phyloP scores from a whole-genome alignment of 2,329 filamentous ascomycete genomes.

The Coniochaeta sp. region DNA sequence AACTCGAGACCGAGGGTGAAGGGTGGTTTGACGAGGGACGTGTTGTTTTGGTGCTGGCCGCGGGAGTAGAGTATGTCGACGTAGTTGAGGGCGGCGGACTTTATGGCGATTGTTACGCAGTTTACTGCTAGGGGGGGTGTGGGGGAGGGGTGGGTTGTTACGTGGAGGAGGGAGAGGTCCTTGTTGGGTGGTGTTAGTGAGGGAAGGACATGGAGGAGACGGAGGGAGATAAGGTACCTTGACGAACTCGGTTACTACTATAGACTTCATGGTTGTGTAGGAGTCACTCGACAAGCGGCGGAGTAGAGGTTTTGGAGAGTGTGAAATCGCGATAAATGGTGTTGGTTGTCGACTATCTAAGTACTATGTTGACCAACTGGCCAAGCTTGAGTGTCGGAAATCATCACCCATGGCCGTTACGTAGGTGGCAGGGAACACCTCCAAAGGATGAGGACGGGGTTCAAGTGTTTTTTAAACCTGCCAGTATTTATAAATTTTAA shows the following conservation, averaged over 20 bases:
- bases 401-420: neutral
- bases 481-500: too few species aligned
- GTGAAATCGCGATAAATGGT: too few species aligned
- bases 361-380: too few species aligned
- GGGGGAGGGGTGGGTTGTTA: neutral
- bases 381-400: neutral
- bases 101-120: constrained; percentile 23
- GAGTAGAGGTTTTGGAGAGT: too few species aligned
- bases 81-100: constrained; percentile 51
- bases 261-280: neutral
- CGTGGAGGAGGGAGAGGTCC: neutral
- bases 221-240: neutral
- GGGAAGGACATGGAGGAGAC: too few species aligned
- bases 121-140: neutral
- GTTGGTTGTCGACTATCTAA: too few species aligned
- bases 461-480: too few species aligned
- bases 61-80: constrained; percentile 53
- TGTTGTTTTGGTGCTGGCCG: constrained; percentile 55
- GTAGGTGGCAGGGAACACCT: neutral
- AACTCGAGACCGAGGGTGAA: constrained; percentile 57
- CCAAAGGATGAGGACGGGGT: too few species aligned
- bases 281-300: too few species aligned
- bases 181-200: neutral
- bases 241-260: neutral
- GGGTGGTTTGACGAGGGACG: constrained; percentile 45